Percentiles rank a stretch among this genome's conserved stretches.
Evolutionary conservation across 2,329 filamentous ascomycete species (phyloP).

Genomic region (Cladophialophora bantiana): DNA sequence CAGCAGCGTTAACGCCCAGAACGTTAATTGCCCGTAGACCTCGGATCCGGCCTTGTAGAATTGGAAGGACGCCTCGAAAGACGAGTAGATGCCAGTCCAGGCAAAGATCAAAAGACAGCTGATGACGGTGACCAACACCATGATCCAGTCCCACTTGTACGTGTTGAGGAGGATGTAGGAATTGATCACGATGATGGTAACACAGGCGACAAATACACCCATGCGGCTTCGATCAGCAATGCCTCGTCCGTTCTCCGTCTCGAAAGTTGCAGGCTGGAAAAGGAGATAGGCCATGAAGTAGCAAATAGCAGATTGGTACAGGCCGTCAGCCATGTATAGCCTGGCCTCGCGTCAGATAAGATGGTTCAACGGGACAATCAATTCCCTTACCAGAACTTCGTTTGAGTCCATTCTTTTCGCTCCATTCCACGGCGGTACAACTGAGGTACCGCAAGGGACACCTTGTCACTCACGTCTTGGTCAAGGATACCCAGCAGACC

Average conservation of each 20-base stretch:
- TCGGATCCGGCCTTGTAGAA: constrained; percentile 82
- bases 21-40: constrained; percentile 80
- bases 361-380: not conserved
- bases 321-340: constrained; percentile 91
- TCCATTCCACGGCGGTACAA: constrained; percentile 96
- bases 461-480: constrained; percentile 92
- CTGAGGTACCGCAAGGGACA: constrained; percentile 92
- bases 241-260: constrained; percentile 74
- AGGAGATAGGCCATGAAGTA: constrained; percentile 93
- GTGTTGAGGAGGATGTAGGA: constrained; percentile 94
- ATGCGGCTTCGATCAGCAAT: constrained; percentile 82
- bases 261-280: constrained; percentile 72
- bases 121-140: constrained; percentile 78
- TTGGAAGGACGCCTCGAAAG: constrained; percentile 62
- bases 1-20: constrained; percentile 84
- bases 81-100: constrained; percentile 90
- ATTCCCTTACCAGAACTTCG: constrained; percentile 84
- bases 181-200: constrained; percentile 87
- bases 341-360: constrained; percentile 51
- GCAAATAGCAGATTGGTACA: constrained; percentile 92
- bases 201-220: constrained; percentile 84
- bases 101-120: constrained; percentile 90
- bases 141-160: constrained; percentile 98
- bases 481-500: constrained; percentile 96
- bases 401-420: constrained; percentile 92